Evolutionary conservation across 1,139 yeast genomes (phyloP), one percentile per base, ranked within the genome.

Genomic region (Magnusiomyces magnusii): DNA sequence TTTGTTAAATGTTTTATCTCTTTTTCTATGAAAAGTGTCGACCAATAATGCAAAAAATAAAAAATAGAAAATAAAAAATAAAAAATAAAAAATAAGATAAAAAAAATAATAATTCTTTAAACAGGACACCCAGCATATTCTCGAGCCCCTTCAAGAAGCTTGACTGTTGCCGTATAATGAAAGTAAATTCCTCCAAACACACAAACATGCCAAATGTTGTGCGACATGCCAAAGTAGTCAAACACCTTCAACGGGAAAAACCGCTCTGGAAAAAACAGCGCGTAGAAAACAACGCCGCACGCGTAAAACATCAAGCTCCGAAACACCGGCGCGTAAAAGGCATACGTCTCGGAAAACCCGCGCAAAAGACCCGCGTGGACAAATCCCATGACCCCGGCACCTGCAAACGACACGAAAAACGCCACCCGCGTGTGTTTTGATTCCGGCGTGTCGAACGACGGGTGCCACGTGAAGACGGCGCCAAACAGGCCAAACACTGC

Each of bases 161-260:
- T 84, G 63, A 89, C 76, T 39, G 90, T 76, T 27, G 95, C 91
- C 59, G 77, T 76, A 71, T 92, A 93, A 73, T 92, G 97, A 47
- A 95, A 96, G 60, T 87, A 74, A 27, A 91, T 83, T 1, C 99
- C 99, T 44, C 87, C 79, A 47, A 93, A 81, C 51, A 93, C 99
- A 69, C 88, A 89, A 21, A 90, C 72, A 73, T 93, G 99, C 99
- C 99, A 93, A 44, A 93, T 76, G 68, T 90, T 91, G 73, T 93
- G 99, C 56, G 97, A 89, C 96, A 91, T 95, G 87, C 93, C 68
- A 84, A 78, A 36, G 88, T 86, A 67, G 77, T 75, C 72, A 84
- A 84, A 64, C 75, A 83, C 39, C 71, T 78, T 57, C 70, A 78
- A 67, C 74, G 78, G 70, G 76, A 77, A 63, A 75, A 89, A 88